phyloP scores from a whole-genome alignment of 108 stramenopile species.

The Nitzschia sp. region DNA sequence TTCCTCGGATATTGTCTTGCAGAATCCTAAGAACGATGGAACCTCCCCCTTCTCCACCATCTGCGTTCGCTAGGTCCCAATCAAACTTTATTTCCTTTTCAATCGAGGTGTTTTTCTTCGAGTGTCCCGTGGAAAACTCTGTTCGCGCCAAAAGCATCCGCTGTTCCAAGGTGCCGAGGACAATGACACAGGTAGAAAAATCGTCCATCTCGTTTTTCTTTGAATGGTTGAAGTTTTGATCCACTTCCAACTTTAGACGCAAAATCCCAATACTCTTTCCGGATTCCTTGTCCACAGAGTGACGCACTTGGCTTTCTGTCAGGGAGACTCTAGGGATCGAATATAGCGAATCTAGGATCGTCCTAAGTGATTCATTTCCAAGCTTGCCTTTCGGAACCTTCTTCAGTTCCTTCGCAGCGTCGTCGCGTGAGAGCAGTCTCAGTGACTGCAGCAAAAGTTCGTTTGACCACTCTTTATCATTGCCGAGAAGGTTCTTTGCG shows the following conservation, averaged over 20 bases:
- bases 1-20: slow-evolving; percentile 38
- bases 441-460: slow-evolving; percentile 7
- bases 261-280: slow-evolving; percentile 33
- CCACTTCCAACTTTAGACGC: slow-evolving; percentile 21
- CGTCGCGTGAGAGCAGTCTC: slow-evolving; percentile 4
- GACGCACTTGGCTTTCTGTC: slow-evolving; percentile 8
- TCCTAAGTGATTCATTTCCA: slow-evolving; percentile 3
- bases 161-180: slow-evolving; percentile 40
- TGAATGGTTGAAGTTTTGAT: background rate
- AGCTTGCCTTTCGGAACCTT: slow-evolving; percentile 24
- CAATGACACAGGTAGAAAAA: slow-evolving; percentile 23
- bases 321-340: slow-evolving; percentile 18
- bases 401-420: slow-evolving; percentile 17
- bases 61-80: slow-evolving; percentile 51
- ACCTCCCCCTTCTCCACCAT: slow-evolving; percentile 44
- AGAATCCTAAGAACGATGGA: slow-evolving; percentile 41
- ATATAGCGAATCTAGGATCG: slow-evolving; percentile 21
- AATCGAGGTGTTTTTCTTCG: slow-evolving; percentile 1
- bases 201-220: slow-evolving; percentile 9
- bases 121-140: slow-evolving; percentile 23
- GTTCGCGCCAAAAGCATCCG: slow-evolving; percentile 33
- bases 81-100: slow-evolving; percentile 52
- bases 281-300: slow-evolving; percentile 23
- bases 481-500: slow-evolving; percentile 5
- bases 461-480: slow-evolving; percentile 1